phyloP scores from a whole-genome alignment of 805 yeast genomes.

The Blastobotrys parvus region DNA sequence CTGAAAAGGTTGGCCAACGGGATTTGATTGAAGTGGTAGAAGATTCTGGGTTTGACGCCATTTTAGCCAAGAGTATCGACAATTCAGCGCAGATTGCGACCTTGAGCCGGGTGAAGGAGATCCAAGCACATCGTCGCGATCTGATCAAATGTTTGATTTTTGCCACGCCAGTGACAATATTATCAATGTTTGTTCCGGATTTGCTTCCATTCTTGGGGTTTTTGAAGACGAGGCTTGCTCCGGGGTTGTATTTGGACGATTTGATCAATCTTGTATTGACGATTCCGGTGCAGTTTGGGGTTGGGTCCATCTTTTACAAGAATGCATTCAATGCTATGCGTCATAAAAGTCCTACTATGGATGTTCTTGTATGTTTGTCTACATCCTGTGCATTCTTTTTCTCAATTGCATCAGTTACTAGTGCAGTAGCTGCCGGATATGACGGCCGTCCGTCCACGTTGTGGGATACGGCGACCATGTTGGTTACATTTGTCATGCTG shows the following conservation, averaged over 20 bases:
- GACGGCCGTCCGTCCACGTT: slow-evolving; percentile 54
- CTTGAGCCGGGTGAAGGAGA: slow-evolving; percentile 62
- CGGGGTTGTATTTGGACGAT: slow-evolving; percentile 61
- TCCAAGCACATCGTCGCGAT: slow-evolving; percentile 57
- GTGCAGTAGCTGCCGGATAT: slow-evolving; percentile 24
- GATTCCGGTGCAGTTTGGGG: slow-evolving; percentile 50
- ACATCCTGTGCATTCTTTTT: slow-evolving; percentile 71
- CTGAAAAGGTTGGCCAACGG: slow-evolving; percentile 49
- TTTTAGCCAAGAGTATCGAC: slow-evolving; percentile 40
- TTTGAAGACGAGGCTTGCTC: slow-evolving; percentile 34
- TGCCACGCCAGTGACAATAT: slow-evolving; percentile 52
- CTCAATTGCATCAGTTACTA: slow-evolving; percentile 55
- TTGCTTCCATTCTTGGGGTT: slow-evolving; percentile 24
- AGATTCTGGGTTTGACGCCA: slow-evolving; percentile 47
- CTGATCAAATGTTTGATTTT: slow-evolving; percentile 43
- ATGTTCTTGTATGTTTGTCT: slow-evolving; percentile 75
- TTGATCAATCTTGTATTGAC: slow-evolving; percentile 51
- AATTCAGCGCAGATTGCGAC: slow-evolving; percentile 60
- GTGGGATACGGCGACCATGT: slow-evolving; percentile 83
- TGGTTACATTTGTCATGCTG: slow-evolving; percentile 70
- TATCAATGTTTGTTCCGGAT: slow-evolving; percentile 35
- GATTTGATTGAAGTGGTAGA: slow-evolving; percentile 46
- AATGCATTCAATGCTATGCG: slow-evolving; percentile 58
- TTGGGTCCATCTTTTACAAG: slow-evolving; percentile 61
- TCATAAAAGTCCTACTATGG: slow-evolving; percentile 83